Evolutionary conservation across 164 flowering plant genomes (phyloP).

Genomic region (Vitis cinerea): DNA sequence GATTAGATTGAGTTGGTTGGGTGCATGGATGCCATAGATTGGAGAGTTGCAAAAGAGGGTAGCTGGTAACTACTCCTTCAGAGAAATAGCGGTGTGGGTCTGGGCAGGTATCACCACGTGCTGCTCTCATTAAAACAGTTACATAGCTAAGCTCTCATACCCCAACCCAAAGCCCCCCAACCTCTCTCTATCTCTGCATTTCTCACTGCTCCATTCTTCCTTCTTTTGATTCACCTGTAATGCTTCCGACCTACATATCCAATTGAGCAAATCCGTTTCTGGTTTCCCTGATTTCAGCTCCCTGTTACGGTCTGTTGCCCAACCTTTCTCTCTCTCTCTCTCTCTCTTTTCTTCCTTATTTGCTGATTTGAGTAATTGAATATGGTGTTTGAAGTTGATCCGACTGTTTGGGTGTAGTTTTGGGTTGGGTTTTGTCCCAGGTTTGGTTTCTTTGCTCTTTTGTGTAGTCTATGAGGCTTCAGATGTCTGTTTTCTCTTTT

Average conservation of each 20-base stretch:
- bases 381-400: not conserved
- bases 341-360: not conserved
- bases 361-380: not conserved
- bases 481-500: not conserved
- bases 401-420: not conserved
- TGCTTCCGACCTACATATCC: not conserved
- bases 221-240: not conserved
- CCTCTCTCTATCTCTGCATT: not conserved
- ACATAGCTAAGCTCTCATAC: constrained; percentile 5
- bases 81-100: constrained; percentile 9
- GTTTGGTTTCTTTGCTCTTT: not conserved
- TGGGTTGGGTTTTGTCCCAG: not conserved
- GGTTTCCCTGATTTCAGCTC: constrained; percentile 2
- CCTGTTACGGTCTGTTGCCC: constrained; percentile 9
- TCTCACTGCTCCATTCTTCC: not conserved
- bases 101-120: constrained; percentile 67
- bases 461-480: not conserved
- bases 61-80: constrained; percentile 51
- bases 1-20: not conserved
- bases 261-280: constrained; percentile 6
- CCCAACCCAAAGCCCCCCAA: constrained; percentile 14
- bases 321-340: not conserved
- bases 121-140: constrained; percentile 39
- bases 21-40: not conserved
- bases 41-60: constrained; percentile 19